Base-by-base conservation (phyloP, 192 early-diverging fungal species). In the Backusella tarrabulga region DNA sequence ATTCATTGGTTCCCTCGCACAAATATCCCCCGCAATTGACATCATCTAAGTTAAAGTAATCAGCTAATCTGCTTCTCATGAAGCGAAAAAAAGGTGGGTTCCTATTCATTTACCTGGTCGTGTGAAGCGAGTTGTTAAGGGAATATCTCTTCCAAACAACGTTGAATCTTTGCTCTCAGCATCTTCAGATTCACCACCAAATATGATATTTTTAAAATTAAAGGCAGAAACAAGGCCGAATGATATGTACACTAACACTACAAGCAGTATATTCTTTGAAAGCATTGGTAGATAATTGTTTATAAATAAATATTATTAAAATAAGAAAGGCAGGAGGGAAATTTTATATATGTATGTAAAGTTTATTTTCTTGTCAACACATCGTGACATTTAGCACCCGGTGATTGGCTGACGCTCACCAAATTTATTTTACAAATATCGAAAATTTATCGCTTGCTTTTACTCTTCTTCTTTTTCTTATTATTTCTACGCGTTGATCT, bases 1-100 rank as follows among this genome's bases (percentile, higher is more conserved):
- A 75, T 14, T 44, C 38, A 6, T 26, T 19, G 21, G 74, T 75
- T 42, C 23, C 38, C 15, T 67, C 38, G 46, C 74, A 75, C n/a
- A 75, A 67, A 1, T 75, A 75, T 12, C 34, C 63, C 1, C 40
- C 26, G 17, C 74, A 75, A 29, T 42, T 44, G 15, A 44, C 60
- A 11, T 44, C 50, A 40, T 56, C 46, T 73, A 56, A 17, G 14
- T 35, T 68, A 17, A 68, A 34, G 6, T 56, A 56, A 21, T 56
- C 54, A 56, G 23, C 54, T 26, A 19, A 23, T 56, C 54, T 56
- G 2, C 9, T 21, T 56, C 21, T 56, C 54, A 21, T 21, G 19
- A 21, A 9, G 6, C n/a, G 32, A 11, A 21, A 21, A 56, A 6
- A 54, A 54, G n/a, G 6, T 54, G 6, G 17, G 19, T 54, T 19